Evolutionary conservation across 768 basidiomycete genomes (phyloP).

Genomic region (Tricholoma saponaceum): DNA sequence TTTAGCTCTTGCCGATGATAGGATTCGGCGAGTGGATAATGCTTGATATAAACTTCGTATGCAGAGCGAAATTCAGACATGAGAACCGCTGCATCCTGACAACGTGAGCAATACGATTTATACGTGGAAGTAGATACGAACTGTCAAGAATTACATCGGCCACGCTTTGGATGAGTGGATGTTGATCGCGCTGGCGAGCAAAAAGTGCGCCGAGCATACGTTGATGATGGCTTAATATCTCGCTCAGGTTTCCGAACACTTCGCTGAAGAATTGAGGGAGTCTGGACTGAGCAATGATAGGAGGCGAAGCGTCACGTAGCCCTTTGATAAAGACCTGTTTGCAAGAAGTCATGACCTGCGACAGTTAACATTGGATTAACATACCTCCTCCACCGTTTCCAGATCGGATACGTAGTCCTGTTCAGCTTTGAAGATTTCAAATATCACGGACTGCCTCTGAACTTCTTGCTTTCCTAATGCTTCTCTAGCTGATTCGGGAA

Average conservation of each 20-base stretch:
- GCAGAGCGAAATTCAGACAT: conserved; percentile 50
- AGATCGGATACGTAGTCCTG: conserved; percentile 85
- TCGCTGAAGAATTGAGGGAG: conserved; percentile 68
- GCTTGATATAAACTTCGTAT: conserved; percentile 83
- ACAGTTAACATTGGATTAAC: conserved; percentile 7
- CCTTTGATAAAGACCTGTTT: conserved; percentile 69
- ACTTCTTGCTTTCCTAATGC: conserved; percentile 75
- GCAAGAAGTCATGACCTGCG: not conserved
- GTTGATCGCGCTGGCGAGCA: conserved; percentile 77
- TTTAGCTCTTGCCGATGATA: conserved; percentile 74
- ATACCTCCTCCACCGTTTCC: conserved; percentile 61
- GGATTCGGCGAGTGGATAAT: conserved; percentile 85
- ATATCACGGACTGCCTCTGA: conserved; percentile 80
- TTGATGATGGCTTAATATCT: conserved; percentile 64
- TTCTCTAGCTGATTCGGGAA: conserved; percentile 66
- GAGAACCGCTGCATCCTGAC: conserved; percentile 33
- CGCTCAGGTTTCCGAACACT: conserved; percentile 80
- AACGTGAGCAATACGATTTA: not conserved
- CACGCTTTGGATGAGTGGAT: conserved; percentile 77
- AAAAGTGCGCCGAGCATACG: conserved; percentile 71
- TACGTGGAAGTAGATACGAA: conserved; percentile 25
- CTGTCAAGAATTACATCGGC: conserved; percentile 84
- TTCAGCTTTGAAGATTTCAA: conserved; percentile 89
- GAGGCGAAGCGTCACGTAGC: conserved; percentile 55
- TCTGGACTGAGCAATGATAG: conserved; percentile 53